Evolutionary conservation across 352 stramenopile species (phyloP), one percentile per base, ranked within the genome.

Genomic region (Phytophthora colocasiae): DNA sequence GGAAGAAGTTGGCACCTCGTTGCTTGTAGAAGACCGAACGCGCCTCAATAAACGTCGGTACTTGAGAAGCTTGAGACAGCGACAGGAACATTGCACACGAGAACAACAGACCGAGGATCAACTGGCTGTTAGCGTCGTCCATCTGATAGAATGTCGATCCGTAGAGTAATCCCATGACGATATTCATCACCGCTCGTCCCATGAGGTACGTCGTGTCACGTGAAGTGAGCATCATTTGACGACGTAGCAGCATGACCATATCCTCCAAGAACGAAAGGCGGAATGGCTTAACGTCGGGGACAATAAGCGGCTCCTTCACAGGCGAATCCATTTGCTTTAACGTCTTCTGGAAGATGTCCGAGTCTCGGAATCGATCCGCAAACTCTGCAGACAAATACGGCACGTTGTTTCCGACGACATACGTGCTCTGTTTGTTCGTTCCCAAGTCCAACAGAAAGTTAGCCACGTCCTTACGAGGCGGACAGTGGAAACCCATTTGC

Each of bases 1-100:
- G 85, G 62, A 91, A 96, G 59, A 97, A 97, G 66, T 97, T 97
- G 19, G 82, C 77, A 12, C 91, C 85, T 2, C 80, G 77, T 32
- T 97, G 91, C 66, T 96, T 97, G 83, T 97, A 97, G 70, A 95
- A 97, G 17, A 93, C 66, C 0, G 51, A 47, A 17, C 83, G 84
- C 11, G 75, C 77, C n/a, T 85, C 76, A 60, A 97, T 90, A 50
- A 95, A 91, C 27, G 78, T 83, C 14, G 88, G 70, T 14, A 98
- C 69, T 55, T 94, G 82, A 0, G 89, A 70, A 31, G 92, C 91
- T 29, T 88, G 80, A 29, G 86, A 84, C 54, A 98, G 58, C 2
- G 83, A 89, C 5, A 95, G 69, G 63, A 96, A 97, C 66, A 97
- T 91, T 22, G 89, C 77, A 39, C 72, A 82, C 27, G 92, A 90